Conservation (phyloP, 345 rosid genomes). For the Gossypium bickii region DNA sequence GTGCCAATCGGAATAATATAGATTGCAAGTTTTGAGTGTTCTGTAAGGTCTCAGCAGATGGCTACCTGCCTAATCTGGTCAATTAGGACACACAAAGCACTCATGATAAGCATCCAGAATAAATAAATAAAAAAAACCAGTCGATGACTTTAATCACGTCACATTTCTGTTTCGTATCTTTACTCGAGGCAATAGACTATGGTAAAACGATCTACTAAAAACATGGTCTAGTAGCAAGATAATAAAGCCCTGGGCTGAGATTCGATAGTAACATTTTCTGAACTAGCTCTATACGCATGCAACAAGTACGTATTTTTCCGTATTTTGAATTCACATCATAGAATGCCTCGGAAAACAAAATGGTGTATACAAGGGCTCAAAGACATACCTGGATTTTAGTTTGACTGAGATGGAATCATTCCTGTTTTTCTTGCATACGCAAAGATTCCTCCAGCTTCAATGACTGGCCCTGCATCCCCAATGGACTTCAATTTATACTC, state of each 20-base stretch:
- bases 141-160: background rate
- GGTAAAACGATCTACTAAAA: background rate
- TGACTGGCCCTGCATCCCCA: conserved; percentile 87
- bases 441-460: conserved; percentile 81
- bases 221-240: background rate
- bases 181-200: background rate
- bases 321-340: background rate
- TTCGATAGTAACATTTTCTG: background rate
- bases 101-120: background rate
- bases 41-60: background rate
- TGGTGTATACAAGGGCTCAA: background rate
- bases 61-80: too few species aligned
- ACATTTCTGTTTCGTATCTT: background rate
- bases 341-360: background rate
- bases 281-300: background rate
- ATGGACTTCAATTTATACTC: conserved; percentile 73
- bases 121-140: accelerated
- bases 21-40: background rate
- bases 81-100: background rate
- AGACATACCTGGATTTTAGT: conserved; percentile 6
- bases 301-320: background rate
- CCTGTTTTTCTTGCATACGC: conserved; percentile 82
- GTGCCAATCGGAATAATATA: background rate
- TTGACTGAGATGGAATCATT: conserved; percentile 55
- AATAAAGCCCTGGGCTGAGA: background rate